Evolutionary conservation across 805 yeast species (phyloP).

Genomic region (Pichia pseudocactophila): DNA sequence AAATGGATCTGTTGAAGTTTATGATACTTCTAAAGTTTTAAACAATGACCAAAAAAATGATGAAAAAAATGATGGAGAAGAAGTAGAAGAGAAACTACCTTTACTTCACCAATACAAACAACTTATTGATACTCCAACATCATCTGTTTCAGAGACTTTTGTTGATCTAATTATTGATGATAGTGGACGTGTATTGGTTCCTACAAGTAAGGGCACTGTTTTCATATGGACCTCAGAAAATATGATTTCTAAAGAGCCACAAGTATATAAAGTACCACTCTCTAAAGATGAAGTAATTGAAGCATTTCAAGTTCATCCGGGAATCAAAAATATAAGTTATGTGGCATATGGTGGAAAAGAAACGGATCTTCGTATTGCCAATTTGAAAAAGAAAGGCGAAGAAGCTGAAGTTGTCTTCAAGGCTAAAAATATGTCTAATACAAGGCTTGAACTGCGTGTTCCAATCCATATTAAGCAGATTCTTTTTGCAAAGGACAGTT

Average conservation of each 20-base stretch:
- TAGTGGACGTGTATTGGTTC: constrained; percentile 3
- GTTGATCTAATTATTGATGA: constrained; percentile 20
- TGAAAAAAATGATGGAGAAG: constrained; percentile 4
- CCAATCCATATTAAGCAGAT: constrained; percentile 73
- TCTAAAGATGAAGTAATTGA: constrained; percentile 27
- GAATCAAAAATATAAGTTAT: constrained; percentile 33
- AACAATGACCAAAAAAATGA: constrained; percentile 1
- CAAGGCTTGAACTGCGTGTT: constrained; percentile 66
- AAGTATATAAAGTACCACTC: constrained; percentile 24
- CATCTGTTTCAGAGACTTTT: constrained; percentile 4
- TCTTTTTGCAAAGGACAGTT: constrained; percentile 31
- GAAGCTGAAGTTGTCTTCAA: constrained; percentile 39
- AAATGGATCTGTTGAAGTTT: constrained; percentile 35
- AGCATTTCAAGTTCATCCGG: constrained; percentile 9
- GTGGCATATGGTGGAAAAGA: constrained; percentile 87
- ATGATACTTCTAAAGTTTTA: constrained; percentile 21
- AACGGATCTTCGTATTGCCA: constrained; percentile 50
- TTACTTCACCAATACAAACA: constrained; percentile 2
- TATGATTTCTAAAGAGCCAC: constrained; percentile 19
- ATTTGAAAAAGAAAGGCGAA: constrained; percentile 10
- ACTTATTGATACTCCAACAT: background rate
- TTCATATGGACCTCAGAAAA: constrained; percentile 13
- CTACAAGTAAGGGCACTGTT: constrained; percentile 11
- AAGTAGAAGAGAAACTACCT: constrained; percentile 6
- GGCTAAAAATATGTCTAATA: constrained; percentile 79